Base-by-base conservation (phyloP, 805 yeast species). In the Saccharomycopsis sp. region DNA sequence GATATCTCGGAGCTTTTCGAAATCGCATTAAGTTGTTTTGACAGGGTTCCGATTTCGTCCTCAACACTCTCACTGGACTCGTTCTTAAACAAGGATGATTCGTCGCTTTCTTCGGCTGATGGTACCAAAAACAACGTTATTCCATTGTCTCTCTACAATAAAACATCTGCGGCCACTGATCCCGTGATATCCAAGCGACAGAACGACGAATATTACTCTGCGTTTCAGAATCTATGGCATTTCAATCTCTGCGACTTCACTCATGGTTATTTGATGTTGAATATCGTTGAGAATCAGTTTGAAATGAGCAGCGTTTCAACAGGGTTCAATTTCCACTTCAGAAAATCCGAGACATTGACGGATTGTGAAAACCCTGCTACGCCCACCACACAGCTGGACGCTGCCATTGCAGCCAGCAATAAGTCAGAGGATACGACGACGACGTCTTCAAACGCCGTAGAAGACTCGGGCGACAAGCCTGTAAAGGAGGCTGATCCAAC, bases 141-240 rank as follows among this genome's bases (percentile, higher is more conserved):
- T 14, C 76, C 81, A 1, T 67, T 77, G 42, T 72, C 77, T 2
- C 62, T 77, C 22, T 70, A 72, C 41, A 72, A 74, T 50, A 71
- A 72, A 56, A 38, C 50, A 29, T 73, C 73, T 52, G 66, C 74
- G 56, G 78, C 72, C 57, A 66, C 71, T 51, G 77, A 75, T 63
- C 75, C 76, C 34, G 72, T 70, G 52, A 73, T 78, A n/a, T 65
- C 71, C 23, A 73, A 79, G 67, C 75, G 74, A 59, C 75, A 82
- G 58, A 84, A 84, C 67, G 89, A 86, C 65, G 71, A 78, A 47
- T 82, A 84, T 64, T 81, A 83, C 67, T 75, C 80, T 15, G 82
- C 90, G 0, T 86, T 84, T 70, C 85, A 84, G 66, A 84, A 84
- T 65, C 76, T 85, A 58, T 87, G 96, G 96, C 89, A 87, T 69